A percentile compares a stretch with the other conserved stretches of the same genome.
phyloP scores from a whole-genome alignment of 345 rosid genomes.

The Populus simonii region DNA sequence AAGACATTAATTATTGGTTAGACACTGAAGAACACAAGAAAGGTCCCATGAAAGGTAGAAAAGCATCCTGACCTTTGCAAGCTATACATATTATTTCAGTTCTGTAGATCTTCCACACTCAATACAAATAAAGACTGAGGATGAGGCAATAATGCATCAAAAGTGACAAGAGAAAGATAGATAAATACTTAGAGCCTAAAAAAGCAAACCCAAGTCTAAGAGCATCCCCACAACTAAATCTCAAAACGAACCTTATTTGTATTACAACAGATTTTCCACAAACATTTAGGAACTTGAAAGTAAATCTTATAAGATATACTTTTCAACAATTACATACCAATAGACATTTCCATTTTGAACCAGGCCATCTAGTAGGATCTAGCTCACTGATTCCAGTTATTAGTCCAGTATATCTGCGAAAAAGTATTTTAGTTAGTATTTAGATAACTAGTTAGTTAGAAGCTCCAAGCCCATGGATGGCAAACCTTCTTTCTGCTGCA shows the following conservation, averaged over 20 bases:
- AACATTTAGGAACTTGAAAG: background rate
- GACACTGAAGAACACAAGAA: background rate
- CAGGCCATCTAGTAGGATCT: slow-evolving; percentile 91
- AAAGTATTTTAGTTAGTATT: slow-evolving; percentile 1
- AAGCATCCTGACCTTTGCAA: background rate
- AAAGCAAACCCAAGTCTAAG: background rate
- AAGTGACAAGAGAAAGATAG: background rate
- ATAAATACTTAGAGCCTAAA: background rate
- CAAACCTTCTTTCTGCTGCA: slow-evolving; percentile 84
- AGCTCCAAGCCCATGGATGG: background rate
- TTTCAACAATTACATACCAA: slow-evolving; percentile 38
- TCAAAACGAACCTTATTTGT: background rate
- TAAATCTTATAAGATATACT: background rate
- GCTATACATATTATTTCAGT: background rate
- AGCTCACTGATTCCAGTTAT: slow-evolving; percentile 74
- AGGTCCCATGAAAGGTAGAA: background rate
- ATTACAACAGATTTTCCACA: background rate
- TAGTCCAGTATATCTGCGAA: slow-evolving; percentile 66
- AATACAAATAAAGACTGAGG: background rate
- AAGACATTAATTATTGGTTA: background rate
- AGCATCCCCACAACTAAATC: no score
- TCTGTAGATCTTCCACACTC: background rate
- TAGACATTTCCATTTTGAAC: slow-evolving; percentile 95
- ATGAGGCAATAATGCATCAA: background rate
- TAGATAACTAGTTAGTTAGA: background rate